These are phyloP conservation scores for Tulasnella sp. DNA, from an alignment of 768 basidiomycete species.

Conservation along the genomic window DNA sequence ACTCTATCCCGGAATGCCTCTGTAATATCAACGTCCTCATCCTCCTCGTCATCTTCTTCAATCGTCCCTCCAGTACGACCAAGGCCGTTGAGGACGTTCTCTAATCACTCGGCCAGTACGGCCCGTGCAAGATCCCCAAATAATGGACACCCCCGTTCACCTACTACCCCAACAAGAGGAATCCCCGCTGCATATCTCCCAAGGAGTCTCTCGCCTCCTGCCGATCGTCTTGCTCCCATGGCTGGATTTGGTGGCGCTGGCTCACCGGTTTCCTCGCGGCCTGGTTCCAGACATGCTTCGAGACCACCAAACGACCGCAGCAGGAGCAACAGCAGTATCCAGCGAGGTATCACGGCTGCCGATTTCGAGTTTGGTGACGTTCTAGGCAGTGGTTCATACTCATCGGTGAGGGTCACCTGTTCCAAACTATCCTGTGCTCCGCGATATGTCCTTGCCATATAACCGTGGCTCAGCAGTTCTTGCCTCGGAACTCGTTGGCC, in stretches of 20 bases:
- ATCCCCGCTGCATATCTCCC: conserved; percentile 15
- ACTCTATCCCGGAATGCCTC: conserved; percentile 63
- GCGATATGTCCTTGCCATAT: not conserved
- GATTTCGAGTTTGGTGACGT: conserved; percentile 64
- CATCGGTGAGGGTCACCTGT: conserved; percentile 46
- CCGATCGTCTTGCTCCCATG: conserved; percentile 24
- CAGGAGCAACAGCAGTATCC: conserved; percentile 1
- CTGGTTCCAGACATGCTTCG: not conserved
- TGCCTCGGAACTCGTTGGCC: no score
- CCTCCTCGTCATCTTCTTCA: conserved; percentile 22
- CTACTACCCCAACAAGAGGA: conserved; percentile 14
- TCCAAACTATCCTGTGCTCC: not conserved
- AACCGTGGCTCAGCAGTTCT: no score
- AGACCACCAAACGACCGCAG: conserved; percentile 8
- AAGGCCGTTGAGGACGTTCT: conserved; percentile 17
- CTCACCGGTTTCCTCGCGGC: not conserved
- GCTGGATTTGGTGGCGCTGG: not conserved
- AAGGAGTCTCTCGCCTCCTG: conserved; percentile 1
- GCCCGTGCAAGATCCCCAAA: not conserved
- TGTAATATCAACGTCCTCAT: conserved; percentile 52
- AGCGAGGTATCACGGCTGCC: conserved; percentile 23
- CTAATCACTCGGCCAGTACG: conserved; percentile 10
- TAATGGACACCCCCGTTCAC: conserved; percentile 8
- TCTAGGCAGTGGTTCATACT: conserved; percentile 76
- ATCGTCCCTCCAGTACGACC: conserved; percentile 10